Conservation (phyloP, 2,329 filamentous ascomycete genomes). For the Fusarium incarnatum region DNA sequence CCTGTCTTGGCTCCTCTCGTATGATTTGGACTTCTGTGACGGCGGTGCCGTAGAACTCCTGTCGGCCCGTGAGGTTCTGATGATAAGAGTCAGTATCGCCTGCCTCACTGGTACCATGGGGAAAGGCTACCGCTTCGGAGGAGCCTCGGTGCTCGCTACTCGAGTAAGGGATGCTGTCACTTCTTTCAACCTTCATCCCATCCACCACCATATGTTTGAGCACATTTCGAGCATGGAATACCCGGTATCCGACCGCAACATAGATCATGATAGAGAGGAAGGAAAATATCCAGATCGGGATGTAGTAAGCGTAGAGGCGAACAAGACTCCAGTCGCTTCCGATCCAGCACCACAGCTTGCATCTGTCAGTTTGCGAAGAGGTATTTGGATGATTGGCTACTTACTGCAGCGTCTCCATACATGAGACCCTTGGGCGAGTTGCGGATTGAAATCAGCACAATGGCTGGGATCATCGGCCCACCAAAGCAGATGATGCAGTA, state of each 20-base stretch:
- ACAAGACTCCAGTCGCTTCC: slow-evolving; percentile 63
- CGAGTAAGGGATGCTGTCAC: slow-evolving; percentile 35
- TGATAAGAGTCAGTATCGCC: slow-evolving; percentile 28
- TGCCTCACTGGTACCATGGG: neutral
- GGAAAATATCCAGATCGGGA: slow-evolving; percentile 71
- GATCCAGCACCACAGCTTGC: slow-evolving; percentile 72
- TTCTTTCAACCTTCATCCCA: slow-evolving; percentile 39
- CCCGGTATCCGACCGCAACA: slow-evolving; percentile 66
- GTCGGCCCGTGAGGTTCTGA: slow-evolving; percentile 46
- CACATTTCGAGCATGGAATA: slow-evolving; percentile 69
- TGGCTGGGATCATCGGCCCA: slow-evolving; percentile 72
- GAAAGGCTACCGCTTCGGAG: slow-evolving; percentile 50
- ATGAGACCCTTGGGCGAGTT: slow-evolving; percentile 54
- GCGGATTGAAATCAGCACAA: slow-evolving; percentile 72
- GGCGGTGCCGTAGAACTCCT: slow-evolving; percentile 59
- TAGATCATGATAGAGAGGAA: slow-evolving; percentile 66
- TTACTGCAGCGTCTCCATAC: slow-evolving; percentile 68
- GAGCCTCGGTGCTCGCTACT: slow-evolving; percentile 49
- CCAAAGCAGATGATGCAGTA: slow-evolving; percentile 79
- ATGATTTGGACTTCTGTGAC: slow-evolving; percentile 64
- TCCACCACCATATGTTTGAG: slow-evolving; percentile 58
- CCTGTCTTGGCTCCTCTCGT: slow-evolving; percentile 40
- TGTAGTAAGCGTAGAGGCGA: slow-evolving; percentile 70
- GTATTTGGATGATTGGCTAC: slow-evolving; percentile 30
- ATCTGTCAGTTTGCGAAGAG: slow-evolving; percentile 17